Evolutionary conservation across 495 filamentous ascomycete species (phyloP).

Genomic region (Podospora bellae-mahoneyi): DNA sequence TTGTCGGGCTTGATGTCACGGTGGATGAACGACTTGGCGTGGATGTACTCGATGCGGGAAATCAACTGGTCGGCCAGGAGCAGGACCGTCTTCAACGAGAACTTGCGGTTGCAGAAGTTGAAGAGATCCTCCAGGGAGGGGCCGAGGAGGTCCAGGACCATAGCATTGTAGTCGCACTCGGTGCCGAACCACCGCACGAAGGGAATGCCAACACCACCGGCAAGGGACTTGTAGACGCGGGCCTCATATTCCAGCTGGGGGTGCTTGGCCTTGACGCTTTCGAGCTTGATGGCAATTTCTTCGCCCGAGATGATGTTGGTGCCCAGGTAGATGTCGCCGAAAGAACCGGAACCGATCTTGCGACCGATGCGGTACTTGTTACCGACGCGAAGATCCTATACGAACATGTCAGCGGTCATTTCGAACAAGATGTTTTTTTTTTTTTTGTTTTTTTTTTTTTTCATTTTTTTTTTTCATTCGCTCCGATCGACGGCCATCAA

Average conservation of each 20-base stretch:
- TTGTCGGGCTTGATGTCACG: constrained; percentile 99
- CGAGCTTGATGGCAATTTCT: constrained; percentile 99
- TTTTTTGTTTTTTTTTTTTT: no score
- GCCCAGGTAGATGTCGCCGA: constrained; percentile 98
- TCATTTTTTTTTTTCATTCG: no score
- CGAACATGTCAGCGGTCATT: background rate
- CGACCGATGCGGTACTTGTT: constrained; percentile 99
- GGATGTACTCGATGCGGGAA: constrained; percentile 99
- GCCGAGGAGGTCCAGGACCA: constrained; percentile 97
- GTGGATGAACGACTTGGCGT: constrained; percentile 99
- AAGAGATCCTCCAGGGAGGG: constrained; percentile 99
- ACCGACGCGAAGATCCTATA: constrained; percentile 94
- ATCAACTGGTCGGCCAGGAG: constrained; percentile 98
- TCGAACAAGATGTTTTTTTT: background rate
- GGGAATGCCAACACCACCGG: constrained; percentile 96
- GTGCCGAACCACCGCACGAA: constrained; percentile 99
- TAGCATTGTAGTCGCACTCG: constrained; percentile 99
- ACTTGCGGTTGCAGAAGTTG: constrained; percentile 99
- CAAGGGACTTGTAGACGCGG: constrained; percentile 98
- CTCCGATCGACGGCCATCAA: background rate
- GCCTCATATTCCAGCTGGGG: constrained; percentile 99
- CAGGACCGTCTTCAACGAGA: constrained; percentile 98
- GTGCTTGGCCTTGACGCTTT: constrained; percentile 99
- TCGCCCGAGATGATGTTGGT: constrained; percentile 99
- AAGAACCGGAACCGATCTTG: constrained; percentile 97